phyloP scores from a whole-genome alignment of 2,329 filamentous ascomycete species.

The Sporothrix inflata region DNA sequence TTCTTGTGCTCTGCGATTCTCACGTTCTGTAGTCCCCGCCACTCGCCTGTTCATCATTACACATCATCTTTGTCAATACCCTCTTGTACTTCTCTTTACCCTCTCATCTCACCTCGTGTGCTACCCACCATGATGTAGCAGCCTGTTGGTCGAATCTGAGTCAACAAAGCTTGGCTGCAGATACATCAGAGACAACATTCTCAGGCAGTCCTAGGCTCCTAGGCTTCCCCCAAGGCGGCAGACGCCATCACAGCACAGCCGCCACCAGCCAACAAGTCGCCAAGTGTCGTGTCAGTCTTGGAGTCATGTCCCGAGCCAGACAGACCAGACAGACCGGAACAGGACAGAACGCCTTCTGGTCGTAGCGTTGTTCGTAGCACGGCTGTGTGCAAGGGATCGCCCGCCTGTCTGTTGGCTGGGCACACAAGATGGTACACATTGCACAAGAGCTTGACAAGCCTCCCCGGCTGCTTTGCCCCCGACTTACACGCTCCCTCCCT shows the following conservation, averaged over 20 bases:
- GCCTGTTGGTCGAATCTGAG: neutral
- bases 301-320: too few relatives aligned
- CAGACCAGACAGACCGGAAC: neutral
- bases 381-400: neutral
- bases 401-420: neutral
- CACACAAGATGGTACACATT: too few relatives aligned
- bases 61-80: neutral
- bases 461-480: neutral
- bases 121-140: neutral
- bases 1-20: too few relatives aligned
- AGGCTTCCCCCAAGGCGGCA: neutral
- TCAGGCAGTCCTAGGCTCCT: neutral
- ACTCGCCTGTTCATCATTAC: neutral
- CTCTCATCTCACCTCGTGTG: neutral
- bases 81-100: neutral
- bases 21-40: neutral
- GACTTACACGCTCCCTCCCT: neutral
- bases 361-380: neutral
- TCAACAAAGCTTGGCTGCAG: neutral
- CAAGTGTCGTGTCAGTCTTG: neutral
- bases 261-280: too few relatives aligned
- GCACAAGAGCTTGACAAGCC: too few relatives aligned
- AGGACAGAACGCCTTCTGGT: neutral
- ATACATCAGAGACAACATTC: too few relatives aligned
- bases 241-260: neutral